phyloP scores from a whole-genome alignment of 768 basidiomycete species.

The Dictyophora rubrovolvata region DNA sequence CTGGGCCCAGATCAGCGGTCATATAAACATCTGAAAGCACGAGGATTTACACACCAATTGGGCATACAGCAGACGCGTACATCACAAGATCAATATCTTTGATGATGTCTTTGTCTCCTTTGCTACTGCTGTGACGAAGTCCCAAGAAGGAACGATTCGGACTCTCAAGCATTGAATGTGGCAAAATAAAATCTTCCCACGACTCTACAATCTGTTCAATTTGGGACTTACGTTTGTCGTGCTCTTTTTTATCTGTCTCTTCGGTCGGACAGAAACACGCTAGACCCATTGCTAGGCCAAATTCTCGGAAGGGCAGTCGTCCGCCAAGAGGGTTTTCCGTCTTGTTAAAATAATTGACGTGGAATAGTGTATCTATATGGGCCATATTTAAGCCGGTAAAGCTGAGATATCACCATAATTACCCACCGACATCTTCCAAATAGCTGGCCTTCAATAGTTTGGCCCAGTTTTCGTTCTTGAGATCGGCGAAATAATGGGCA shows the following conservation, averaged over 20 bases:
- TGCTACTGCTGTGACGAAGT: constrained; percentile 7
- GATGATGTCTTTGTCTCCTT: constrained; percentile 5
- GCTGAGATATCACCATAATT: not conserved
- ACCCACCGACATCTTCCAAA: constrained; percentile 14
- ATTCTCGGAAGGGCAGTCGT: constrained; percentile 21
- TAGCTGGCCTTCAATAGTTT: constrained; percentile 15
- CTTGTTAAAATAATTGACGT: constrained; percentile 17
- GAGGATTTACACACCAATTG: constrained; percentile 14
- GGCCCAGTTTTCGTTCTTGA: constrained; percentile 16
- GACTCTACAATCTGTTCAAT: not conserved
- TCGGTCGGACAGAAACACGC: constrained; percentile 10
- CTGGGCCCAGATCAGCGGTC: no score
- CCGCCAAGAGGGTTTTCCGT: constrained; percentile 8
- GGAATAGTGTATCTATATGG: constrained; percentile 4
- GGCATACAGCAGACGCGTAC: constrained; percentile 16
- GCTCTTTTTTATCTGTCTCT: not conserved
- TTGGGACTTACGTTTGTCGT: not conserved
- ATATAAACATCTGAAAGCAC: no score
- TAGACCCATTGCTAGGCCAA: constrained; percentile 18
- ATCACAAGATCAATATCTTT: constrained; percentile 16
- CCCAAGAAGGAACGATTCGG: not conserved
- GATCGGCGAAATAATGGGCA: constrained; percentile 18
- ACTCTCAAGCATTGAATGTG: not conserved
- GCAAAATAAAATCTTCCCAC: not conserved
- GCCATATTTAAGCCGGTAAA: not conserved